A percentile compares a stretch with the other conserved stretches of the same genome.
These are phyloP conservation scores for Ceratonia siliqua DNA, from an alignment of 306 rosid genomes.

Conservation along the genomic window DNA sequence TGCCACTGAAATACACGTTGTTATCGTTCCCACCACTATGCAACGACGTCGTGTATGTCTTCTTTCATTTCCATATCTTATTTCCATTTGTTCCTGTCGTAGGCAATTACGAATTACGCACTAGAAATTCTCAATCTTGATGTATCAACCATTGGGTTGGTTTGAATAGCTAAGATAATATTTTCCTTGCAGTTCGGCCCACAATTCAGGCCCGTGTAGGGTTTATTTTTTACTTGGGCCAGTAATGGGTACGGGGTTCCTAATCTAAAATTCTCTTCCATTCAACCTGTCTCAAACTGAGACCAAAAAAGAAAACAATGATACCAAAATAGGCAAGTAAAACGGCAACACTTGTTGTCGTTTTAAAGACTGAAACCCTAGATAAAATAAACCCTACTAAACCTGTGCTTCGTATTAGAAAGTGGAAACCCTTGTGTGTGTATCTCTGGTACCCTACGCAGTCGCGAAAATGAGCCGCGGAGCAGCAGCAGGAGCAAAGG, in stretches of 20 bases:
- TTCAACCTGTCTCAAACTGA: neutral
- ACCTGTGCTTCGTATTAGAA: neutral
- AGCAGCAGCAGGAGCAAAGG: conserved; percentile 62
- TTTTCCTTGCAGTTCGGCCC: too few relatives aligned
- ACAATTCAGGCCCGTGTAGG: too few relatives aligned
- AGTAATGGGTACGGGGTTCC: too few relatives aligned
- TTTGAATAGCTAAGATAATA: too few relatives aligned
- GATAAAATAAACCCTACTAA: neutral
- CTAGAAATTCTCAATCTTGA: too few relatives aligned
- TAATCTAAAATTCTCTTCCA: neutral
- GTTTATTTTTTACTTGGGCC: too few relatives aligned
- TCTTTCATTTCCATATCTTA: conserved; percentile 58
- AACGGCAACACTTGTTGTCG: neutral
- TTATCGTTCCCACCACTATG: conserved; percentile 79
- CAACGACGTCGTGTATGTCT: conserved; percentile 47
- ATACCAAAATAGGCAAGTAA: neutral
- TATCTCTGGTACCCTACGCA: neutral
- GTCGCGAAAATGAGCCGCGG: conserved; percentile 70
- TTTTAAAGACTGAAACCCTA: conserved; percentile 34
- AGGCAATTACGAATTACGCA: too few relatives aligned
- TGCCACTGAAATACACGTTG: neutral
- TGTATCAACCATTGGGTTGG: too few relatives aligned
- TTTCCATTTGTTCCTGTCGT: too few relatives aligned
- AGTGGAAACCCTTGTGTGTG: neutral
- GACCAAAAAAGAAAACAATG: neutral